Evolutionary conservation across 257 asterid genomes (phyloP).

Genomic region (Voacanga thouarsii): DNA sequence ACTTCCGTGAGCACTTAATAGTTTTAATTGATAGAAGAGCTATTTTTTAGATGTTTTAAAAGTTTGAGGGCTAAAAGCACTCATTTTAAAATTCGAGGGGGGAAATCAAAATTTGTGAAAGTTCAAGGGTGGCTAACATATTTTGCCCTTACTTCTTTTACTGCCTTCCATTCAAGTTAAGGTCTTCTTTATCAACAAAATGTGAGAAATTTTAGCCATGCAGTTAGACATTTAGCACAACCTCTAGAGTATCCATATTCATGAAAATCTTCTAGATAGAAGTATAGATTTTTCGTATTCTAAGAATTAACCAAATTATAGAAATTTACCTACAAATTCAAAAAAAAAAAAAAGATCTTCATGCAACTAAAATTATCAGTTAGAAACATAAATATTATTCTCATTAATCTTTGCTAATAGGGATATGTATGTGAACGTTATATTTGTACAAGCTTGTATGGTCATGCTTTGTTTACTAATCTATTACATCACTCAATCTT

Average conservation of each 20-base stretch:
- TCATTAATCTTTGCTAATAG: neutral
- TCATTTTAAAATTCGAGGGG: too few relatives aligned
- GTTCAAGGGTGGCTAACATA: too few relatives aligned
- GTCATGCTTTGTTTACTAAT: neutral
- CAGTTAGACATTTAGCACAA: conserved; percentile 16
- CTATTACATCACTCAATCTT: neutral
- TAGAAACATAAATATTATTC: neutral
- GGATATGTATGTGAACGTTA: neutral
- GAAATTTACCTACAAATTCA: neutral
- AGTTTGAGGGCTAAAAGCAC: too few relatives aligned
- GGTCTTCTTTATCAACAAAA: conserved; percentile 79
- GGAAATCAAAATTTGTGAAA: too few relatives aligned
- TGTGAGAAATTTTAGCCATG: conserved; percentile 30
- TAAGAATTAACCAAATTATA: neutral
- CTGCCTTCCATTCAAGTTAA: conserved; percentile 70
- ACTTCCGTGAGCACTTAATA: too few relatives aligned
- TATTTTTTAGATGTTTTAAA: too few relatives aligned
- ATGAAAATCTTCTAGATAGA: neutral
- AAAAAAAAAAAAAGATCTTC: neutral
- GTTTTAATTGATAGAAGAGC: too few relatives aligned
- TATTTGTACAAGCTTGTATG: neutral
- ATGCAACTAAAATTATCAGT: neutral
- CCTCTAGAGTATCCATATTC: neutral
- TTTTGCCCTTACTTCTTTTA: too few relatives aligned
- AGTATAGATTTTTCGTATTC: neutral